Evolutionary conservation across 768 basidiomycete species (phyloP).

Genomic region (Amanita inopinata): DNA sequence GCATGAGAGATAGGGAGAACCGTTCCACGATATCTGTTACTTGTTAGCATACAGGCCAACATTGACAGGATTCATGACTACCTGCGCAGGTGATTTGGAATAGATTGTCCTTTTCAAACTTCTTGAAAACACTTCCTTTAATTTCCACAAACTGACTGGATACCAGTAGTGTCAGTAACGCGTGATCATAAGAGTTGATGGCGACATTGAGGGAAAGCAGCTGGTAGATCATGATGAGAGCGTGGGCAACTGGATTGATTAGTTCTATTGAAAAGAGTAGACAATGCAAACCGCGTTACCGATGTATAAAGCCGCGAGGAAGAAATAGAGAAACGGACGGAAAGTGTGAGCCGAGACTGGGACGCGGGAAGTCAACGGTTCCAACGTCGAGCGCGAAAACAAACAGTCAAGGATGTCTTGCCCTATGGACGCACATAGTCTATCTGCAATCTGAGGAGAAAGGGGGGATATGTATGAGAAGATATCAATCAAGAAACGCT

Average conservation of each 20-base stretch:
- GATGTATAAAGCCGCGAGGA: conserved; percentile 73
- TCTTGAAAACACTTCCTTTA: conserved; percentile 99
- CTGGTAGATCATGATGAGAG: conserved; percentile 94
- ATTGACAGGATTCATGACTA: conserved; percentile 18
- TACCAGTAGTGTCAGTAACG: conserved; percentile 85
- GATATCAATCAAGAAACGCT: too few species aligned
- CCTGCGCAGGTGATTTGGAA: conserved; percentile 99
- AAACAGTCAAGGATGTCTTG: conserved; percentile 96
- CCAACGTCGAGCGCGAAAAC: conserved; percentile 87
- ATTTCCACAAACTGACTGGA: conserved; percentile 99
- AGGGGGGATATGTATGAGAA: conserved; percentile 6
- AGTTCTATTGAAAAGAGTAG: conserved; percentile 1
- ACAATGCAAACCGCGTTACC: conserved; percentile 47
- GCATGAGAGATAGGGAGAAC: conserved; percentile 87
- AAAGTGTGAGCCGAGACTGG: conserved; percentile 58
- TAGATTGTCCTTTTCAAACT: conserved; percentile 96
- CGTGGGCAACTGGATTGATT: conserved; percentile 58
- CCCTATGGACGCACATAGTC: conserved; percentile 91
- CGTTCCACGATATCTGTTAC: conserved; percentile 91
- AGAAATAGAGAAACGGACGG: conserved; percentile 76
- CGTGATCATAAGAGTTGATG: conserved; percentile 96
- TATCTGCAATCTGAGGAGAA: conserved; percentile 73
- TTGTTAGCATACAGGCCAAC: background rate
- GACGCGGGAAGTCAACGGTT: conserved; percentile 53
- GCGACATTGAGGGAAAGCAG: conserved; percentile 93